These are phyloP conservation scores for Murraya koenigii DNA, from an alignment of 345 rosid genomes.

Conservation along the genomic window DNA sequence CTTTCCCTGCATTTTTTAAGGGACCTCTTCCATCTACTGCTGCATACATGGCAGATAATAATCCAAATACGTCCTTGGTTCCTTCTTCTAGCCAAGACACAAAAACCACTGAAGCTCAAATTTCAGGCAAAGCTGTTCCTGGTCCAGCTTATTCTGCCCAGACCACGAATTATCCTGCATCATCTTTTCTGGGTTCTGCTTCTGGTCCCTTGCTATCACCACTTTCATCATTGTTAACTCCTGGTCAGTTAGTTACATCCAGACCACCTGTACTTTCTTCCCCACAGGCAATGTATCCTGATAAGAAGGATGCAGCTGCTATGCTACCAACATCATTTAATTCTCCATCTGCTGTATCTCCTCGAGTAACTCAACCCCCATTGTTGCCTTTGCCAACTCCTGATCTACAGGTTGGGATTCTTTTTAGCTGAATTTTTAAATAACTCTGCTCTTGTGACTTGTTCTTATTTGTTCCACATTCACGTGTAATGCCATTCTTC, in stretches of 20 bases:
- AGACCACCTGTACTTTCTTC: slow-evolving; percentile 20
- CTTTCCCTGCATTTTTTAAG: slow-evolving; percentile 9
- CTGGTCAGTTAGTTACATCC: slow-evolving; percentile 21
- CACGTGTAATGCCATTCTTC: background rate
- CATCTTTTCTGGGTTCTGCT: slow-evolving; percentile 10
- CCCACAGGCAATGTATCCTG: slow-evolving; percentile 14
- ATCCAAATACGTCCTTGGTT: slow-evolving; percentile 10
- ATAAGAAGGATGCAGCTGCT: slow-evolving; percentile 17
- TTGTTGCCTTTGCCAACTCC: slow-evolving; percentile 37
- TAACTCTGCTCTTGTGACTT: background rate
- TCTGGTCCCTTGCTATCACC: slow-evolving; percentile 27
- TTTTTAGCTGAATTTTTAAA: background rate
- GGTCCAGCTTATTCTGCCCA: slow-evolving; percentile 12
- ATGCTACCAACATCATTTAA: slow-evolving; percentile 12
- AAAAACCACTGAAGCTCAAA: slow-evolving; percentile 16
- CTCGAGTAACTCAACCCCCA: slow-evolving; percentile 27
- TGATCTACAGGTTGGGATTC: slow-evolving; percentile 20
- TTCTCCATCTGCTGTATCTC: slow-evolving; percentile 6
- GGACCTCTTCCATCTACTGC: slow-evolving; percentile 11
- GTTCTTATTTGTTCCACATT: slow-evolving; percentile 3
- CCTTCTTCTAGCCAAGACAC: slow-evolving; percentile 16
- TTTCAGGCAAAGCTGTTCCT: slow-evolving; percentile 7
- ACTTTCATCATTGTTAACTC: slow-evolving; percentile 19
- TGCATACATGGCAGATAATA: slow-evolving; percentile 9
- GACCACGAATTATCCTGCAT: slow-evolving; percentile 8